These are phyloP conservation scores for Boeremia exigua DNA, from an alignment of 2,329 filamentous ascomycete genomes.

Conservation along the genomic window DNA sequence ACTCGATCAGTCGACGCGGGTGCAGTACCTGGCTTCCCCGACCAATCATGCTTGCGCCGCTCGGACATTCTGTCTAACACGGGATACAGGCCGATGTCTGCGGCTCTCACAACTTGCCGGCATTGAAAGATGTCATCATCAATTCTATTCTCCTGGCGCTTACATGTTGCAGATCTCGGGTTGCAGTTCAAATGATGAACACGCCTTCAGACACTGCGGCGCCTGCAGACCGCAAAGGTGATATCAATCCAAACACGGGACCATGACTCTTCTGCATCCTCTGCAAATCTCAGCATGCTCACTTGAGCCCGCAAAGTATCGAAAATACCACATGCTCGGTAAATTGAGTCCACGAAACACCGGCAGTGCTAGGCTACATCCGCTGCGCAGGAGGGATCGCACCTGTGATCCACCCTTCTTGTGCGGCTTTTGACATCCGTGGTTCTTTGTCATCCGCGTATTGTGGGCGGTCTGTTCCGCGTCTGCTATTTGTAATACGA, in stretches of 20 bases:
- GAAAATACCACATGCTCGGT: slow-evolving; percentile 16
- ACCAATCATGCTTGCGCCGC: slow-evolving; percentile 5
- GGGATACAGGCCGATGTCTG: slow-evolving; percentile 5
- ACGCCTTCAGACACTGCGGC: background rate
- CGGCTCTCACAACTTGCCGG: slow-evolving; percentile 1
- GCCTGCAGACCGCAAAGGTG: slow-evolving; percentile 6
- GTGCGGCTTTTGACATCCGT: background rate
- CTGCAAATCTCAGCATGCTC: slow-evolving; percentile 8
- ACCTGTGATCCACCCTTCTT: slow-evolving; percentile 9
- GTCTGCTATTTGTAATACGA: background rate
- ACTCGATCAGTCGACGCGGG: slow-evolving; percentile 3
- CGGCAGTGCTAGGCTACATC: slow-evolving; percentile 1
- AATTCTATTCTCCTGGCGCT: background rate
- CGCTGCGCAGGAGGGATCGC: slow-evolving; percentile 7
- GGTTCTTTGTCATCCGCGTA: background rate
- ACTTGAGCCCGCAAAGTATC: slow-evolving; percentile 13
- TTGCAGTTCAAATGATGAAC: background rate
- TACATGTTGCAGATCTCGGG: background rate
- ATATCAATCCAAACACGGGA: slow-evolving; percentile 4
- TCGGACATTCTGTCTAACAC: slow-evolving; percentile 8
- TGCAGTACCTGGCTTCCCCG: slow-evolving; percentile 1
- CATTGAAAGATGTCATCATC: background rate
- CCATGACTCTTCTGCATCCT: slow-evolving; percentile 9
- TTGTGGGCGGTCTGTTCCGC: background rate
- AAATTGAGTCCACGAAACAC: slow-evolving; percentile 4